Conservation (phyloP, 805 yeast species). For the Tetrapisispora taiwanensis region DNA sequence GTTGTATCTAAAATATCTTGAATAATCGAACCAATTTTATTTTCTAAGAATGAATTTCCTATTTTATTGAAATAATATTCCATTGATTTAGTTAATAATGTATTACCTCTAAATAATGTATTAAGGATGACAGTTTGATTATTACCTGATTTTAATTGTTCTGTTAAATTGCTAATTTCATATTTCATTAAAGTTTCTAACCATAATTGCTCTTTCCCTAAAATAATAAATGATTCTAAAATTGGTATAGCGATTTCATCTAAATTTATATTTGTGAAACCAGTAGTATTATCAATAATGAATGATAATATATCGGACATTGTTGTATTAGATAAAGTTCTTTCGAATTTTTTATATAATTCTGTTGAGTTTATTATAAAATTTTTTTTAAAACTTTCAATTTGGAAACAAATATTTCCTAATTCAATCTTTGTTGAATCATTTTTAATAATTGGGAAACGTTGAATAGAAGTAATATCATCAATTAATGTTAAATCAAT, state of each 20-base stretch:
- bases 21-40: constrained; percentile 62
- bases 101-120: constrained; percentile 73
- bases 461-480: not conserved
- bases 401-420: not conserved
- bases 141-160: constrained; percentile 32
- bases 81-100: constrained; percentile 69
- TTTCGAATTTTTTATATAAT: constrained; percentile 53
- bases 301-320: not conserved
- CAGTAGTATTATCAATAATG: constrained; percentile 7
- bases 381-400: not conserved
- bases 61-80: constrained; percentile 67
- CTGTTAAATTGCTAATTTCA: constrained; percentile 23
- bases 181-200: constrained; percentile 55
- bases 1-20: constrained; percentile 41
- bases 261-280: constrained; percentile 20
- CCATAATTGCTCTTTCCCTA: constrained; percentile 63
- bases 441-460: not conserved
- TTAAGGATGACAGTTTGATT: constrained; percentile 34
- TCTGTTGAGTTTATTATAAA: constrained; percentile 36
- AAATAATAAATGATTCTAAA: constrained; percentile 64
- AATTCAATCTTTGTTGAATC: not conserved
- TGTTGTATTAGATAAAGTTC: constrained; percentile 34
- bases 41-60: constrained; percentile 71
- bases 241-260: constrained; percentile 50
- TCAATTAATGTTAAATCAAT: not conserved